These are phyloP conservation scores for Boletus patriciae DNA, from an alignment of 768 basidiomycete genomes.

Conservation along the genomic window DNA sequence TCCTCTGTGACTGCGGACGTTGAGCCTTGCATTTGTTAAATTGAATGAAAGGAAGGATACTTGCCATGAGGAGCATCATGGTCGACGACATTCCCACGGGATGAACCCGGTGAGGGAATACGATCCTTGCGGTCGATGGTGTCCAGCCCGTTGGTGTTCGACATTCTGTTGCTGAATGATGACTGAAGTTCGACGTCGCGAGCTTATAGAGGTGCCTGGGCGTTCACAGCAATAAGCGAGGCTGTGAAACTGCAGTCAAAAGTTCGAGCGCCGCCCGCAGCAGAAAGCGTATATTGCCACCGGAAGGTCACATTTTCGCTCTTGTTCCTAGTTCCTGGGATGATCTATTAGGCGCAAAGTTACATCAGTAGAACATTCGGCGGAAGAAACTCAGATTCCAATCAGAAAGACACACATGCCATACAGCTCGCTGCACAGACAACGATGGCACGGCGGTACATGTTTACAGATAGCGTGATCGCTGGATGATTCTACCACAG, in stretches of 20 bases:
- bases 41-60: slow-evolving; percentile 18
- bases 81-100: slow-evolving; percentile 67
- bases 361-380: neutral
- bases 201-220: slow-evolving; percentile 10
- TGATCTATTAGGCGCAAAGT: neutral
- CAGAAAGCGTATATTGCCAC: neutral
- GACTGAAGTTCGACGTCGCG: neutral
- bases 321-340: neutral
- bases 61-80: slow-evolving; percentile 66
- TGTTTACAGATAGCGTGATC: too few relatives aligned
- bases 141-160: slow-evolving; percentile 21
- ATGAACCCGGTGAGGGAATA: slow-evolving; percentile 40
- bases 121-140: slow-evolving; percentile 53
- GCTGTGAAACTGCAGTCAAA: neutral
- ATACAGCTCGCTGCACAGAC: neutral
- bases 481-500: too few relatives aligned
- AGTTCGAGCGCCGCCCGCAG: neutral
- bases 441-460: neutral
- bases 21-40: slow-evolving; percentile 8
- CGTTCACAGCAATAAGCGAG: neutral
- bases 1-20: slow-evolving; percentile 64
- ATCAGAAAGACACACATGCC: neutral
- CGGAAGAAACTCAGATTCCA: neutral
- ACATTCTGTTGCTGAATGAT: slow-evolving; percentile 19
- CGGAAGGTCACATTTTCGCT: neutral